Conservation (phyloP, 352 stramenopile genomes). For the Phytophthora podocarpi region DNA sequence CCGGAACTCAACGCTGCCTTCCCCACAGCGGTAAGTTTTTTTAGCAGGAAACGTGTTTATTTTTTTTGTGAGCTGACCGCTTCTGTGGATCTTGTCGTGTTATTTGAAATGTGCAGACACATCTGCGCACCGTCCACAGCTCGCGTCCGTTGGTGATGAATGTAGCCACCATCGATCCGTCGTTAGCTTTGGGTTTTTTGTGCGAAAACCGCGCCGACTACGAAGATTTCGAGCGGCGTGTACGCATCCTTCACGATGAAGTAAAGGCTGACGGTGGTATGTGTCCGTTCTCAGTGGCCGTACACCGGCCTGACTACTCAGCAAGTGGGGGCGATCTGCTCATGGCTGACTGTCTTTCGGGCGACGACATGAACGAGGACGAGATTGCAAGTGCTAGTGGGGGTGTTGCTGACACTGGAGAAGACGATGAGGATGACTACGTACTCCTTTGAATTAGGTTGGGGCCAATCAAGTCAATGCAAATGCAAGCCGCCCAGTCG, state of each 20-base stretch:
- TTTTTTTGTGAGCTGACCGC: background rate
- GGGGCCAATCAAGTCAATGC: slow-evolving; percentile 1
- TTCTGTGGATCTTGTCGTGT: background rate
- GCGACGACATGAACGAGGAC: slow-evolving; percentile 65
- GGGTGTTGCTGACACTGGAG: slow-evolving; percentile 15
- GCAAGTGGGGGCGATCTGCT: slow-evolving; percentile 52
- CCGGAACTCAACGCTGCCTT: slow-evolving; percentile 76
- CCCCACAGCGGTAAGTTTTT: slow-evolving; percentile 60
- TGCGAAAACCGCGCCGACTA: slow-evolving; percentile 82
- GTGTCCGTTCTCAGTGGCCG: slow-evolving; percentile 71
- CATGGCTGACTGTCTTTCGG: slow-evolving; percentile 63
- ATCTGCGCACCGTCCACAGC: slow-evolving; percentile 61
- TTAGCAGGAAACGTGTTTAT: background rate
- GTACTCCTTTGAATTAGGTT: slow-evolving; percentile 58
- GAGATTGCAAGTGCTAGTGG: slow-evolving; percentile 25
- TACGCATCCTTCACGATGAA: slow-evolving; percentile 49
- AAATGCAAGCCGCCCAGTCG: slow-evolving; percentile 20
- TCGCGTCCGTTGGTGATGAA: slow-evolving; percentile 75
- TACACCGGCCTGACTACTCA: slow-evolving; percentile 62
- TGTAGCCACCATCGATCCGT: slow-evolving; percentile 92
- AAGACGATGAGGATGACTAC: slow-evolving; percentile 74
- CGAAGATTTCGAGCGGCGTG: slow-evolving; percentile 63
- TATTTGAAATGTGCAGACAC: slow-evolving; percentile 52
- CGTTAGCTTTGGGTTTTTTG: slow-evolving; percentile 93
- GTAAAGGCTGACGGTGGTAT: slow-evolving; percentile 44